phyloP scores from a whole-genome alignment of 805 yeast species.

The Candida coleopterorum region DNA sequence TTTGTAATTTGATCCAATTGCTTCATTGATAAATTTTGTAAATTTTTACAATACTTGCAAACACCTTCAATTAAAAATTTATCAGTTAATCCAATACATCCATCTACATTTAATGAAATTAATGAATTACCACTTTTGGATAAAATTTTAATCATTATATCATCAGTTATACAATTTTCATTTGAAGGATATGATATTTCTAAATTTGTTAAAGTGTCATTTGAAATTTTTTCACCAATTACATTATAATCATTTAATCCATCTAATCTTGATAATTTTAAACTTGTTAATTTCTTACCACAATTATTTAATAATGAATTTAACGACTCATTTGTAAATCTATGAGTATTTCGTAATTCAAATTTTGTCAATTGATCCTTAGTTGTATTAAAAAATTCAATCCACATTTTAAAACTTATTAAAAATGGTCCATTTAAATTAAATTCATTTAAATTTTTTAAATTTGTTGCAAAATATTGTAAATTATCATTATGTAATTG shows the following conservation, averaged over 20 bases:
- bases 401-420: slow-evolving; percentile 75
- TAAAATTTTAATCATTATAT: slow-evolving; percentile 55
- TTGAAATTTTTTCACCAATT: slow-evolving; percentile 54
- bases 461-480: slow-evolving; percentile 54
- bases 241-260: slow-evolving; percentile 63
- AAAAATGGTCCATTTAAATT: slow-evolving; percentile 88
- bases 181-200: slow-evolving; percentile 66
- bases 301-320: slow-evolving; percentile 58
- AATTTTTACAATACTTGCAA: slow-evolving; percentile 49
- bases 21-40: slow-evolving; percentile 56
- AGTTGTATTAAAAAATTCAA: slow-evolving; percentile 63
- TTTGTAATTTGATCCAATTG: slow-evolving; percentile 63
- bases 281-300: slow-evolving; percentile 44
- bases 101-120: slow-evolving; percentile 57
- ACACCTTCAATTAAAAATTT: slow-evolving; percentile 52
- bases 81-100: slow-evolving; percentile 72
- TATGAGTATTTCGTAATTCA: slow-evolving; percentile 74
- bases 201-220: slow-evolving; percentile 46
- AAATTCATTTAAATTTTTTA: slow-evolving; percentile 49
- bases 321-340: slow-evolving; percentile 67
- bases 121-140: slow-evolving; percentile 61
- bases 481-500: slow-evolving; percentile 77
- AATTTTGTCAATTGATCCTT: slow-evolving; percentile 47
- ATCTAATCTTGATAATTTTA: slow-evolving; percentile 67
- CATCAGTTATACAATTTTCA: slow-evolving; percentile 66